Evolutionary conservation across 1,284 basidiomycete species (phyloP).

Genomic region (Tilletiopsis washingtonensis): DNA sequence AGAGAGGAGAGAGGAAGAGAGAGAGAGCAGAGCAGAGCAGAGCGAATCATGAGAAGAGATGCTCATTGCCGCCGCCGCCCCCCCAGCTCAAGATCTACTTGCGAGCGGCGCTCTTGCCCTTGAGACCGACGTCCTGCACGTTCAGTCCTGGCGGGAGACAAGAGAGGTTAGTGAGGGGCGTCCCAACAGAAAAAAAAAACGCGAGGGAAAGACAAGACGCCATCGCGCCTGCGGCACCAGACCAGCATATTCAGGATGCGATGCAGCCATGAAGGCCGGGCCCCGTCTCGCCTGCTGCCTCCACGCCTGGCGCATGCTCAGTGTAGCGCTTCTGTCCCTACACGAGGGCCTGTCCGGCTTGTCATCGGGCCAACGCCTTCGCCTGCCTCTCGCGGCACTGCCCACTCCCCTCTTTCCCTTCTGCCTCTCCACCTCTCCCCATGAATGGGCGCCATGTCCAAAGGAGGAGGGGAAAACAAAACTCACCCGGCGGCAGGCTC

Average conservation of each 20-base stretch:
- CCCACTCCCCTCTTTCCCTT: background rate
- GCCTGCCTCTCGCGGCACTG: background rate
- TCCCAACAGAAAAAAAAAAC: too few relatives aligned
- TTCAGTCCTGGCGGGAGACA: too few relatives aligned
- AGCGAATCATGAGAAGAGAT: too few relatives aligned
- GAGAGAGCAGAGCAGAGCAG: too few relatives aligned
- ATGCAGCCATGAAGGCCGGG: background rate
- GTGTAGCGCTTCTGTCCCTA: background rate
- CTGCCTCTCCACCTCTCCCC: background rate
- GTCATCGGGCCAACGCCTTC: background rate
- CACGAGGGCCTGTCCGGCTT: background rate
- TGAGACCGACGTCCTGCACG: conserved; percentile 10
- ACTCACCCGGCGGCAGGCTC: conserved; percentile 84
- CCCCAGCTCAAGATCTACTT: too few relatives aligned
- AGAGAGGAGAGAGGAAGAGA: too few relatives aligned
- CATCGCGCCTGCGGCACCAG: background rate
- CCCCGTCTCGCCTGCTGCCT: too few relatives aligned
- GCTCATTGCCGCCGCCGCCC: too few relatives aligned
- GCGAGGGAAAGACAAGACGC: too few relatives aligned
- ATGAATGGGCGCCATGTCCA: too few relatives aligned
- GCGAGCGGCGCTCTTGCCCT: conserved; percentile 9
- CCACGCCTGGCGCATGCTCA: too few relatives aligned
- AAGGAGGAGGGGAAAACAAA: conserved; percentile 1
- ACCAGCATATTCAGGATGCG: background rate
- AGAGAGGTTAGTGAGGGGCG: too few relatives aligned